Percentiles rank a stretch among this genome's conserved stretches.
phyloP scores from a whole-genome alignment of 1,284 basidiomycete species.

The Golubevia pallescens region DNA sequence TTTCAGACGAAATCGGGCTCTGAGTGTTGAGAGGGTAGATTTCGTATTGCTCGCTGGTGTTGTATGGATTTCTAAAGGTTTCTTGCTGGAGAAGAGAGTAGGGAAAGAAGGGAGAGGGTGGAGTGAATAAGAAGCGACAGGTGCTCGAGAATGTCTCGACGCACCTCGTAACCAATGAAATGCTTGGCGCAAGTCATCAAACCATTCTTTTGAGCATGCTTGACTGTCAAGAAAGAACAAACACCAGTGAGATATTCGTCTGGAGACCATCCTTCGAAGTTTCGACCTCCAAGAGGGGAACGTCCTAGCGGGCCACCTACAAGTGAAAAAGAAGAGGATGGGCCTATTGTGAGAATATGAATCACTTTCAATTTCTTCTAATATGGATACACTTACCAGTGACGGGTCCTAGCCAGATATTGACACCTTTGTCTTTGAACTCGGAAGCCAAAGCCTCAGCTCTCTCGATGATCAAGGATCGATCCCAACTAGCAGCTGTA shows the following conservation, averaged over 20 bases:
- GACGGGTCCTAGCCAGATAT: conserved; percentile 51
- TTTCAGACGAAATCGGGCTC: conserved; percentile 21
- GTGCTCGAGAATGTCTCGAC: too few relatives aligned
- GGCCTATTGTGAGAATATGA: not conserved
- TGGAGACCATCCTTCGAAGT: conserved; percentile 46
- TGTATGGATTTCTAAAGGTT: conserved; percentile 23
- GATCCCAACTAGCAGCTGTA: conserved; percentile 43
- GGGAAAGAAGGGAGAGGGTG: too few relatives aligned
- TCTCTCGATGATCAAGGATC: conserved; percentile 36
- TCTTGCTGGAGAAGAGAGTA: too few relatives aligned
- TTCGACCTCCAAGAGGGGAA: conserved; percentile 33
- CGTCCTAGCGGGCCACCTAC: conserved; percentile 30
- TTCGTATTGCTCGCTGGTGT: too few relatives aligned
- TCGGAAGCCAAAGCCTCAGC: conserved; percentile 47
- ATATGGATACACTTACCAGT: conserved; percentile 20
- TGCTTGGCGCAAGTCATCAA: conserved; percentile 50
- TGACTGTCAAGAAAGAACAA: conserved; percentile 31
- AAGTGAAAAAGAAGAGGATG: not conserved
- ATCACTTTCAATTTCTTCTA: too few relatives aligned
- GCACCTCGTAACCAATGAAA: conserved; percentile 42
- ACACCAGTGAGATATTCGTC: conserved; percentile 51
- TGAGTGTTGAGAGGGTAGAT: conserved; percentile 13
- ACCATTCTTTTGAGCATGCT: conserved; percentile 36
- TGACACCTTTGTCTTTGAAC: conserved; percentile 49
- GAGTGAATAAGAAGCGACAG: too few relatives aligned